phyloP scores from a whole-genome alignment of 2,329 filamentous ascomycete species.

The Metarhizium anisopliae region DNA sequence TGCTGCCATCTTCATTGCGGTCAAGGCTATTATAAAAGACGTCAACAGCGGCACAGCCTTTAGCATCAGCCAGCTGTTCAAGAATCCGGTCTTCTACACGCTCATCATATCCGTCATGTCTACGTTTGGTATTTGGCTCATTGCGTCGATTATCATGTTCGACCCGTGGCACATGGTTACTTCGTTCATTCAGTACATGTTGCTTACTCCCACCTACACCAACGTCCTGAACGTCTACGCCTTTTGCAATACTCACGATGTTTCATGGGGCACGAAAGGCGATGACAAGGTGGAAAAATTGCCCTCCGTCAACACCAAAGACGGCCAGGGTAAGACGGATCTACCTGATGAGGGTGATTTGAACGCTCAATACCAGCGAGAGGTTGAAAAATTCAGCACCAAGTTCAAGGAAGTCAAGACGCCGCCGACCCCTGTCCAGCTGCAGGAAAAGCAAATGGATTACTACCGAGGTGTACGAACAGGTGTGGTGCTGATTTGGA shows the following conservation, averaged over 20 bases:
- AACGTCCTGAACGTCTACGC: slow-evolving; percentile 99
- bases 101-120: slow-evolving; percentile 87
- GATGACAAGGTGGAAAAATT: slow-evolving; percentile 93
- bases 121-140: slow-evolving; percentile 87
- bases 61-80: slow-evolving; percentile 64
- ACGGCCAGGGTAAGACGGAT: slow-evolving; percentile 85
- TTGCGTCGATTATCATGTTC: slow-evolving; percentile 88
- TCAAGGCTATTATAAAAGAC: slow-evolving; percentile 71
- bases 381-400: slow-evolving; percentile 61
- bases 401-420: slow-evolving; percentile 70
- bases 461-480: slow-evolving; percentile 97
- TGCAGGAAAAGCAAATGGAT: slow-evolving; percentile 83
- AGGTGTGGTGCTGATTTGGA: slow-evolving; percentile 87
- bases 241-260: slow-evolving; percentile 97
- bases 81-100: slow-evolving; percentile 83
- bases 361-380: slow-evolving; percentile 88
- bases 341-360: slow-evolving; percentile 91
- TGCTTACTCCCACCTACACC: slow-evolving; percentile 92
- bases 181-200: slow-evolving; percentile 87
- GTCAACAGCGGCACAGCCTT: slow-evolving; percentile 54
- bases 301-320: slow-evolving; percentile 79
- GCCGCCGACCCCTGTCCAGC: slow-evolving; percentile 40
- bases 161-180: slow-evolving; percentile 99
- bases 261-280: slow-evolving; percentile 96
- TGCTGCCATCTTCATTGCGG: slow-evolving; percentile 88